Base-by-base conservation (phyloP, 2,329 filamentous ascomycete species). In the Phoma sp. region DNA sequence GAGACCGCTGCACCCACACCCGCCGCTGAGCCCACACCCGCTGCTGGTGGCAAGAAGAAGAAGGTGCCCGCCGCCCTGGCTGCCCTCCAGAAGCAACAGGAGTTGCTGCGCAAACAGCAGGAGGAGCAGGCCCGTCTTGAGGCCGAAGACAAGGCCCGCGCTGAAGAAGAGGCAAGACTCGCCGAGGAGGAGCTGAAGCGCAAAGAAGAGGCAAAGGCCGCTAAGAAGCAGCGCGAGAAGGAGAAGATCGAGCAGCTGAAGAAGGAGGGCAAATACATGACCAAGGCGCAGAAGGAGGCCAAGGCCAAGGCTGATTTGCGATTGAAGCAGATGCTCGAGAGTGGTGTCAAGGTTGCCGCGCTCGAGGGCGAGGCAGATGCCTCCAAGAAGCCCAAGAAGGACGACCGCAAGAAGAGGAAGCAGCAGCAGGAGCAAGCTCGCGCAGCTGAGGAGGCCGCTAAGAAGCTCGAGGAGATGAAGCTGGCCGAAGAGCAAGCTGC, bases 221-320 rank as follows among this genome's bases (percentile, higher is more conserved):
- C 86, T 38, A 93, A 90, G 82, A 95, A 93, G 81, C 89, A 91
- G 68, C 91, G 86, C 72, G 91, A 96, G 68, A 93, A 90, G 80
- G 89, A 93, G 74, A 90, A 85, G 76, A 87, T 93, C 57, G 91
- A 95, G 71, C 88, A 93, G 78, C 84, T 91, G 52, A 95, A 93
- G 83, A 91, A 89, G 74, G 90, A 92, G 73, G 91, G 91, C 73
- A 93, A 91, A 70, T 93, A 89, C 76, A 79, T 93, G 68, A 93
- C 90, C 62, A 93, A 93, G 77, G 90, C 90, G 11, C 90, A 96
- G 72, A 90, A 87, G 70, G 89, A 93, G 67, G 89, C 90, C 70
- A 91, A 91, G 78, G 87, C 88, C 23, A 84, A 87, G 67, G 89
- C 90, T 64, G 89, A 93, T 77, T 80, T 87, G 67, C 91, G 92